Base-by-base conservation (phyloP, 2,329 filamentous ascomycete species). In the Akanthomyces muscarius region DNA sequence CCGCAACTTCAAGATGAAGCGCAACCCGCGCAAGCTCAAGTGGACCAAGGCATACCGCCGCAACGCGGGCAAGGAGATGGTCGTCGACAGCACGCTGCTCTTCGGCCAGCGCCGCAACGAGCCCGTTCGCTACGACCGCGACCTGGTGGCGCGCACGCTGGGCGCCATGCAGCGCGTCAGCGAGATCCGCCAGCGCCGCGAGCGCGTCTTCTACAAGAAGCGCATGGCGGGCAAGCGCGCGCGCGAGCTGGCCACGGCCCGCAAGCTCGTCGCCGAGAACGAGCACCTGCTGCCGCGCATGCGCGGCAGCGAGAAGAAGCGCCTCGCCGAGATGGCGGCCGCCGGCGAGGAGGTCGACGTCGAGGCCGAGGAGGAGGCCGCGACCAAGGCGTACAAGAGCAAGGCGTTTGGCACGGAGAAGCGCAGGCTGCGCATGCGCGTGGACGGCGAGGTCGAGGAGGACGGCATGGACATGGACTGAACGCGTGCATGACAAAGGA, bases 1-100 rank as follows among this genome's bases (percentile, higher is more conserved):
- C 74, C 80, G 81, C 71, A 89, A 87, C 77, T 96, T 96, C 86
- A 95, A 96, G 80, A 96, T 96, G 91, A 97, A 97, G 89, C 89
- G 95, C 69, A 97, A 98, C 80, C 93, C 94, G 42, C 88, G 94
- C 75, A 97, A 97, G 78, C 86, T 98, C 70, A 95, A 92, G 78
- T 97, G 94, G 95, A 97, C 94, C 66, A 97, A 97, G 83, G 88
- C 91, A 59, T 94, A 93, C 84, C 89, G 92, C 73, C 89, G 89
- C 74, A 75, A 75, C 21, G 89, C 90, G 63, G 91, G 91, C 80
- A 96, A 92, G 81, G 84, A 87, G 74, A 87, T 96, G 91, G 90
- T 91, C 63, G 93, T 98, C 77, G 95, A 99, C 83, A 90, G 87
- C 71, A 97, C 94, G 38, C 88, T 99, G 65, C 89, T 92, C 73